Conservation (phyloP, 345 rosid species). For the Linum usitatissimum region DNA sequence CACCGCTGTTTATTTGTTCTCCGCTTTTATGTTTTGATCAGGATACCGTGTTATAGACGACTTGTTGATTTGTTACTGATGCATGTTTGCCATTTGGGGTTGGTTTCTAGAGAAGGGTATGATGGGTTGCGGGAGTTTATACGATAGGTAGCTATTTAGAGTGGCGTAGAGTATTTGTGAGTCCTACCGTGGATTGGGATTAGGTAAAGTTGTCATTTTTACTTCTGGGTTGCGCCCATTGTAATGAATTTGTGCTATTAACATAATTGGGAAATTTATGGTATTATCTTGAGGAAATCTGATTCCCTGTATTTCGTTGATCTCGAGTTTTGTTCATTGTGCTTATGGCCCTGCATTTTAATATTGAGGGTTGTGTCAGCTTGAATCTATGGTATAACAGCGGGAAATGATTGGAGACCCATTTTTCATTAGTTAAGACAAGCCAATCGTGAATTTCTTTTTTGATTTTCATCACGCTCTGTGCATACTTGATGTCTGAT, state of each 20-base stretch:
- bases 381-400: not conserved
- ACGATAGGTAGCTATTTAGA: too few species aligned
- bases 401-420: not conserved
- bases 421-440: not conserved
- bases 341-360: not conserved
- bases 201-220: not conserved
- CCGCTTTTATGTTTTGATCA: too few species aligned
- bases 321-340: not conserved
- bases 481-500: too few species aligned
- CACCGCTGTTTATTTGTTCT: too few species aligned
- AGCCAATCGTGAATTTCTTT: not conserved
- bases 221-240: not conserved
- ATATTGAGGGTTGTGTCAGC: not conserved
- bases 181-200: not conserved
- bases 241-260: not conserved
- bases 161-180: not conserved
- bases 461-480: too few species aligned
- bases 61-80: too few species aligned
- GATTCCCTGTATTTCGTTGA: not conserved
- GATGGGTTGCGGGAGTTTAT: too few species aligned
- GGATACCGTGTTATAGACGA: too few species aligned
- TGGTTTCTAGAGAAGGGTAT: too few species aligned
- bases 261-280: not conserved
- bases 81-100: too few species aligned
- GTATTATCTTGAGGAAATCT: not conserved